Evolutionary conservation across 805 yeast species (phyloP), one percentile per base, ranked within the genome.

Genomic region (Yamadazyma kitorensis): DNA sequence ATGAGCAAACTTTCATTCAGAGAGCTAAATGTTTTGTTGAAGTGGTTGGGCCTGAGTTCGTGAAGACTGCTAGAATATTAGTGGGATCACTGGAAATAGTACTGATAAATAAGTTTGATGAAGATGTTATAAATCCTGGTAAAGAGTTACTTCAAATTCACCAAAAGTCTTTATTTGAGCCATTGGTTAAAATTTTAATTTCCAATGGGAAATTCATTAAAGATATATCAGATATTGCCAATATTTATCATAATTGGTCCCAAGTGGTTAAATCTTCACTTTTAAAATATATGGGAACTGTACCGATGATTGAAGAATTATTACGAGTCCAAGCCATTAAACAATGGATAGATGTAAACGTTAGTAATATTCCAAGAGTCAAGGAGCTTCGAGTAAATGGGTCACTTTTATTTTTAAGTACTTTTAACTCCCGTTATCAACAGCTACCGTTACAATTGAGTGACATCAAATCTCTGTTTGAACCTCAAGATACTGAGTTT

Each of bases 1-100:
- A 78, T 29, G 95, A 86, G 44, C 86, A 82, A 47, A 71, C 77
- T 12, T 82, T 82, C 33, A 71, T 85, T 16, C 78, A 75, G 31
- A 72, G 86, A 49, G 81, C 88, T 2, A 69, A 71, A 41, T 76
- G 82, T 3, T 81, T 85, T 34, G 64, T 82, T 3, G 74, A 74
- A 22, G 36, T 52, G 5, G 71, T 64, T 4, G 72, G 65, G 0
- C 72, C 72, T 0, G 65, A 57, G 33, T 66, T 67, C 31, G 45
- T 65, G 12, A 56, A 56, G 20, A 56, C 54, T 1, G 60, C 60
- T 0, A 49, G 45, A 25, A 35, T 43, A 6, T 27, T 61, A 8
- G 40, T 55, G n/a, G 43, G 39, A 5, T 13, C 40, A 16, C 33
- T 16, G 28, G 38, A 29, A 4, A 35, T 39, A 9, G 29, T 43